phyloP scores from a whole-genome alignment of 73 alveolate genomes.

The Paramecium sonneborni region DNA sequence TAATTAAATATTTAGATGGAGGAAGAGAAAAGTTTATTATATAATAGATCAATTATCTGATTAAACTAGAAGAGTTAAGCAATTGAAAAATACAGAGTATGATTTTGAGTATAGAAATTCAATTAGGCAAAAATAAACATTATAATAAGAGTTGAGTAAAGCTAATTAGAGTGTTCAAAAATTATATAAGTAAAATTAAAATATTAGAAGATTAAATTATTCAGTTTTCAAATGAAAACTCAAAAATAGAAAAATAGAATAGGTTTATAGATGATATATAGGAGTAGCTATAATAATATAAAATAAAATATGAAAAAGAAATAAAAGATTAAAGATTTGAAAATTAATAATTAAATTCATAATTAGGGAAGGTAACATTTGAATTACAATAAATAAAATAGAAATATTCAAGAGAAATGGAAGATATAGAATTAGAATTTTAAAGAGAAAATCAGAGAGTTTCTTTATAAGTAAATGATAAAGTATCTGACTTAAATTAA shows the following conservation, averaged over 20 bases:
- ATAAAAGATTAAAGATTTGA: not conserved
- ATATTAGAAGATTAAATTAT: not conserved
- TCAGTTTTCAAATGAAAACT: not conserved
- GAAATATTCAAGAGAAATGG: not conserved
- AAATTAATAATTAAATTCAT: not conserved
- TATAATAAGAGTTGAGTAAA: not conserved
- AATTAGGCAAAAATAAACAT: not conserved
- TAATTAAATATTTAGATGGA: not conserved
- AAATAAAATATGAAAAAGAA: not conserved
- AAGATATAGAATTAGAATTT: not conserved
- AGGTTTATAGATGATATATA: not conserved
- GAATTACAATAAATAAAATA: not conserved
- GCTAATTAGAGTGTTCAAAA: not conserved
- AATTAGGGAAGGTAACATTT: not conserved
- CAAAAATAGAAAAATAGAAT: not conserved
- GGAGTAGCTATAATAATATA: not conserved
- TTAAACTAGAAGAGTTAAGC: not conserved
- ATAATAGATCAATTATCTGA: constrained; percentile 36
- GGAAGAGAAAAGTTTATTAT: not conserved
- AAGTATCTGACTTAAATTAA: not conserved
- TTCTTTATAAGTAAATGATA: not conserved
- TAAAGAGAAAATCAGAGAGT: not conserved
- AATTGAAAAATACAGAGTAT: not conserved
- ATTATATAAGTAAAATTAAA: not conserved
- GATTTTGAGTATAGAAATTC: constrained; percentile 29